Evolutionary conservation across 1,284 basidiomycete species (phyloP), one percentile per base, ranked within the genome.

Genomic region (Trichosporon sp.): DNA sequence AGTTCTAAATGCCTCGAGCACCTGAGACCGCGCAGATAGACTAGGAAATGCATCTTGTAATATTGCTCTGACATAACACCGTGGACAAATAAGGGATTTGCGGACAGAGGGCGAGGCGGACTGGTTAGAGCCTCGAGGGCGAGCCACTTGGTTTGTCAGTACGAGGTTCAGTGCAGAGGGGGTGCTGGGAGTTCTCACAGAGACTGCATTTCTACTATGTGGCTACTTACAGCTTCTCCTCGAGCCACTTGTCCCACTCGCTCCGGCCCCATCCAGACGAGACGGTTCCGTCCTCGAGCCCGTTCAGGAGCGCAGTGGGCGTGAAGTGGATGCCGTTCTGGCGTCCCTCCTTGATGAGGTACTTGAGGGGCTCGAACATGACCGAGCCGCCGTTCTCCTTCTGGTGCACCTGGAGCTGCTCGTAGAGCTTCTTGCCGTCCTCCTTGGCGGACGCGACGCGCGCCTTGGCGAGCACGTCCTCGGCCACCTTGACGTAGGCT

Each of bases 291-390:
- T 90, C 92, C 70, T 94, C 83, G 40, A 98, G 85, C 6, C 96
- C 96, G 79, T 95, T 91, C 89, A 91, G 93, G 2, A 94, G 85
- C 0, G 89, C 91, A 8, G 94, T 94, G 1, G 95, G 94, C 38
- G 94, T 96, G 67, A 96, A 93, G 77, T 97, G 95, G 68, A 97
- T 90, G 4, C 92, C 87, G 76, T 97, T 97, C 86, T 97, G 95
- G 74, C 95, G 87, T 5, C 92, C 90, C 80, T 92, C 91, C 69
- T 16, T 31, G 74, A 73, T 37, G 10, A 75, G 69, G 56, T 71
- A 75, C 67, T 72, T 70, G 65, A 40, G 46, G 43, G 38, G 14
- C n/a, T 43, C 68, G 69, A 66, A 70, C 21, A 35, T 85, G 88
- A 75, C 79, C 90, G 91, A 87, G 2, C 81, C 83, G 38, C 80